Evolutionary conservation across 768 basidiomycete species (phyloP), one percentile per base, ranked within the genome.

Genomic region (Chalciporus piperatus): DNA sequence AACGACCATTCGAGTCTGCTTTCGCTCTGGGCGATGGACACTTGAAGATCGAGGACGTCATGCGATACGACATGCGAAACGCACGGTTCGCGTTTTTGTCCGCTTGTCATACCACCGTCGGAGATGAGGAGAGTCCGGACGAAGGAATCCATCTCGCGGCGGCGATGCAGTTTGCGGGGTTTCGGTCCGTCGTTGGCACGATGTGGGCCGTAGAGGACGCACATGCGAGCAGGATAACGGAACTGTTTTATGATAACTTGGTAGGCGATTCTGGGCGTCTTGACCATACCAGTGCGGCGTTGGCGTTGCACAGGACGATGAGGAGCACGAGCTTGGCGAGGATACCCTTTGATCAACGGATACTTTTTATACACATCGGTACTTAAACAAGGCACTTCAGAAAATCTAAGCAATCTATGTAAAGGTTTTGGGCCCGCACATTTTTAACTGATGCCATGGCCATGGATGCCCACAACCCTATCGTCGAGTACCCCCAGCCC

Each of bases 171-270:
- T 51, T 51, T 6, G 39, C 52, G 2, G 52, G 55, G 8, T 58
- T 51, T 28, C 46, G 50, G 2, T 56, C 54, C 0, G 57, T 58
- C 1, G 51, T 58, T 19, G 58, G 47, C 13, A 55, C 48, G 30
- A 55, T 56, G 55, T 56, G 47, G 47, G 52, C 47, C 9, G 55
- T 55, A 41, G 55, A 55, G n/a, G 52, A 56, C 23, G 44, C 16
- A 13, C 40, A 49, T 20, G 27, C 43, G 8, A 38, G 22, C 6
- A 28, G 17, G 30, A 40, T 50, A 12, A 41, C 43, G 10, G 45
- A 42, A 0, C 22, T 10, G 10, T 56, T 56, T 35, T 54, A 56
- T 25, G 22, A 27, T 5, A 6, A 42, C 3, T 30, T 56, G 39
- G 3, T 54, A 2, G 44, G 42, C 5, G 40, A n/a, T 4, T 41